Base-by-base conservation (phyloP, 345 rosid genomes). In the Geranium rotundifolium region DNA sequence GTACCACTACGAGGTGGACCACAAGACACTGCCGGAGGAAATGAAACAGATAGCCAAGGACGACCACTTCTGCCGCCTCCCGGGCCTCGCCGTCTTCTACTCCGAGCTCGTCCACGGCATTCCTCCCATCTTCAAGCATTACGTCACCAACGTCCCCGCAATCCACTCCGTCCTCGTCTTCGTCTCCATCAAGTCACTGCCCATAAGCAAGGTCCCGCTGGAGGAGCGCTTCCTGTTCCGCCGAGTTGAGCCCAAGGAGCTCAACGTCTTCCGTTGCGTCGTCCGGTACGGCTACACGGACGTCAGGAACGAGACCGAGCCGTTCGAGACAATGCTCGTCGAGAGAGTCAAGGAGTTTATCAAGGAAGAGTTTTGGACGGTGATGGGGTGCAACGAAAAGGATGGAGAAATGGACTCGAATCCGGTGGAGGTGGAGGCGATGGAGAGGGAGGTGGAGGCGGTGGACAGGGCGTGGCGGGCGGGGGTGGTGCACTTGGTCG, bases 401-500 rank as follows among this genome's bases (percentile, higher is more conserved):
- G 41, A 0, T 8, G 46, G 9, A 12, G 49, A 50, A 23, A 46
- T 39, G 31, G 23, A 27, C 5, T 29, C 62, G 41, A 16, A 41
- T 12, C 2, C 7, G 19, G 54, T 23, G 63, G 20, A n/a, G 20
- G 56, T 29, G 29, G 76, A 75, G 71, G 49, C 57, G 2, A 60
- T 64, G 19, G 19, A 67, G 52, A 59, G 34, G 30, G 80, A 75
- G 60, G 71, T 77, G 34, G 72, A 73, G 23, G 65, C 56, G 19
- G 70, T 83, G 14, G 76, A 83, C 20, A 63, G 46, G 30, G 91
- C 85, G 4, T 50, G 59, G 72, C 46, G 50, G 23, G 81, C 50
- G 0, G 79, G 87, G 2, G 65, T 71, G 2, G 85, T 84, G 19
- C 83, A 84, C 56, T 58, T 84, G 56, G 62, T 84, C 37, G 85